Evolutionary conservation across 371 early-diverging fungal genomes (phyloP), one percentile per base, ranked within the genome.

Genomic region (Conidiobolus incongruus): DNA sequence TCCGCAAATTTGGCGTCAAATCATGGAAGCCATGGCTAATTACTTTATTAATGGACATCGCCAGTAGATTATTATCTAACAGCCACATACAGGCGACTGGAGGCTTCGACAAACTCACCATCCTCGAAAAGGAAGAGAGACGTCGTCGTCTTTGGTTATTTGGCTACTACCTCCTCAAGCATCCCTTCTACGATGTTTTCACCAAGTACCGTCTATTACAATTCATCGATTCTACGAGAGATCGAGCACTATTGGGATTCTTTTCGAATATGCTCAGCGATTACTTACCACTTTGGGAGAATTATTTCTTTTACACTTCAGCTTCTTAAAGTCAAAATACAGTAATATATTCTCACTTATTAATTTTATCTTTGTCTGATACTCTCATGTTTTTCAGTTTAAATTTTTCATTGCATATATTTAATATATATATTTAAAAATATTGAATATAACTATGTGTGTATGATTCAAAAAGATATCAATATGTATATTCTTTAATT

Each of bases 211-310:
- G 63, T 11, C 47, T 78, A 42, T 48, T 63, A n/a, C 51, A 57
- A 13, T 58, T 71, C 23, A 59, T 60, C 47, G 63, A 61, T 36
- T 53, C 62, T 38, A 59, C 65, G 20, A 68, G 65, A 54, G 71
- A 67, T 53, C 75, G 74, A 26, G 50, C 70, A 62, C 12, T 43
- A 2, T 16, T 43, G 4, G 16, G 34, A 3, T 46, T 75, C 41
- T 63, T 69, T 4, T 63, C 70, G 47, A 74, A 74, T 46, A 69
- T 79, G 30, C 53, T 88, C 31, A 67, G 68, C 28, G 92, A 91
- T 52, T 94, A 94, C 55, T 69, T 81, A 50, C 91, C 92, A 4
- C 63, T 94, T 33, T 91, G 89, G 88, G 82, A 94, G 61, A 70
- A 72, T 37, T 72, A 81, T 50, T 84, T 89, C 62, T 90, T 88